Conservation (phyloP, 2,329 filamentous ascomycete species). For the Aspergillus fumigatus region DNA sequence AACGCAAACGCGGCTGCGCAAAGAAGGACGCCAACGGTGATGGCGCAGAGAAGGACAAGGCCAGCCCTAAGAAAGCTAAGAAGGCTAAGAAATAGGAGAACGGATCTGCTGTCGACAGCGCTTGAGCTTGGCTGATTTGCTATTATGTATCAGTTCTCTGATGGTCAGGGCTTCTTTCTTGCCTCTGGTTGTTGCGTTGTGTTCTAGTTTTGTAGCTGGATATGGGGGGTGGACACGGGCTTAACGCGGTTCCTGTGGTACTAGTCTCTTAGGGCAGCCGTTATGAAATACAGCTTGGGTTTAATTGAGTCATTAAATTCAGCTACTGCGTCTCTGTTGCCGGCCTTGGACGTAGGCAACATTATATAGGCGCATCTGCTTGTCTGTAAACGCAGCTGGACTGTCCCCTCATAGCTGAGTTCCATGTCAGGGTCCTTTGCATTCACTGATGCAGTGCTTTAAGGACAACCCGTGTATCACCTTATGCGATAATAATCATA, state of each 20-base stretch:
- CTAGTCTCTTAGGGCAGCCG: background rate
- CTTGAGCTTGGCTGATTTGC: background rate
- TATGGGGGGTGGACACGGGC: background rate
- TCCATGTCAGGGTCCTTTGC: background rate
- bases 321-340: background rate
- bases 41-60: background rate
- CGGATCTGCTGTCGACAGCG: background rate
- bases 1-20: conserved; percentile 3
- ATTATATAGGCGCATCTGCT: background rate
- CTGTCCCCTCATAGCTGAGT: background rate
- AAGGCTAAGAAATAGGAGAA: background rate
- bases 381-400: background rate
- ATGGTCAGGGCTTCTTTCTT: background rate
- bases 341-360: background rate
- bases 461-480: too few relatives aligned
- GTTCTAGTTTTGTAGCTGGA: background rate
- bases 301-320: background rate
- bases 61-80: background rate
- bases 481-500: background rate
- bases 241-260: background rate
- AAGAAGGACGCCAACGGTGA: conserved; percentile 1
- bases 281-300: background rate
- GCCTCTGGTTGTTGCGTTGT: background rate
- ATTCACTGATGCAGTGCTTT: background rate
- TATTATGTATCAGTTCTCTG: background rate